phyloP scores from a whole-genome alignment of 768 basidiomycete genomes.

The Symmetrospora coprosmae region DNA sequence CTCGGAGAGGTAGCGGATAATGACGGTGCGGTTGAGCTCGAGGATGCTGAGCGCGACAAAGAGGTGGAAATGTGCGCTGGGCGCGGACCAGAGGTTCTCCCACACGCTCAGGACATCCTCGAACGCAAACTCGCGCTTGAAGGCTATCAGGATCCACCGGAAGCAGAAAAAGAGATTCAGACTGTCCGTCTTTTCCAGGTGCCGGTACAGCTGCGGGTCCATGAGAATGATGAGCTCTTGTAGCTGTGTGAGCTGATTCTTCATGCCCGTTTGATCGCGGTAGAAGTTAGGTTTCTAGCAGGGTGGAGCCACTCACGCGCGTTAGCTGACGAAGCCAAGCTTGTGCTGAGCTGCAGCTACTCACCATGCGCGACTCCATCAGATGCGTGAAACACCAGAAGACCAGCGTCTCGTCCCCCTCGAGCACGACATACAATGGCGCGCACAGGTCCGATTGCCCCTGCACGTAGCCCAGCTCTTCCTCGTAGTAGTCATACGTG shows the following conservation, averaged over 20 bases:
- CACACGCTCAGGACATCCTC: conserved; percentile 76
- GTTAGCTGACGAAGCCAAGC: neutral
- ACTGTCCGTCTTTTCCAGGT: conserved; percentile 58
- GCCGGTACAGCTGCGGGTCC: conserved; percentile 76
- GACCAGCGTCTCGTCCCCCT: conserved; percentile 70
- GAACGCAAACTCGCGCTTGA: conserved; percentile 72
- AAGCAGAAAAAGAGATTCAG: conserved; percentile 97
- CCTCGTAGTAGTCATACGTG: conserved; percentile 82
- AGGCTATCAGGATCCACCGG: conserved; percentile 47
- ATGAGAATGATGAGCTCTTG: conserved; percentile 82
- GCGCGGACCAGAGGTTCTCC: conserved; percentile 69
- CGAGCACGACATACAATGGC: conserved; percentile 82
- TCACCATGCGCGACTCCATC: conserved; percentile 78
- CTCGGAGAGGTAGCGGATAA: conserved; percentile 77
- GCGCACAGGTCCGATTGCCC: conserved; percentile 96
- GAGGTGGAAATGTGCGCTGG: conserved; percentile 42
- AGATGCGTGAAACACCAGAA: conserved; percentile 94
- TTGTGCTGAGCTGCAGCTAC: conserved; percentile 28
- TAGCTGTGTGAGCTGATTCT: conserved; percentile 71
- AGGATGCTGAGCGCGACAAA: conserved; percentile 88
- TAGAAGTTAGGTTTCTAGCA: conserved; percentile 84
- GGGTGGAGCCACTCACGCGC: neutral
- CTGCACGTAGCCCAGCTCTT: conserved; percentile 85
- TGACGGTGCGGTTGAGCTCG: conserved; percentile 88
- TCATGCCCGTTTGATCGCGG: conserved; percentile 96